These are phyloP conservation scores for Claviceps fusiformis DNA, from an alignment of 2,329 filamentous ascomycete species.

Conservation along the genomic window DNA sequence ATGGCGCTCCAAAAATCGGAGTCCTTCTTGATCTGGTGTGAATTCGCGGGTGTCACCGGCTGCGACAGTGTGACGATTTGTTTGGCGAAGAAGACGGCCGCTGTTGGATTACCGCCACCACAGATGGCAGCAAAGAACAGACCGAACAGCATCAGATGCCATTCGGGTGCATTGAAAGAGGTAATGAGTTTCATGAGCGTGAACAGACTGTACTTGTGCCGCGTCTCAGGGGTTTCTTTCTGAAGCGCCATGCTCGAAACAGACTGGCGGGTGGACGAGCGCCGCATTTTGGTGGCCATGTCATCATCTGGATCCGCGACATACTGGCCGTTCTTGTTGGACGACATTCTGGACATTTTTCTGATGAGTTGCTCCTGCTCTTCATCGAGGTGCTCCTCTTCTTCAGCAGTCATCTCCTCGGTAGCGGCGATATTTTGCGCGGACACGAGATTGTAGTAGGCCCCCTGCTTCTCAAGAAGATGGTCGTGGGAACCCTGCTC, in stretches of 20 bases:
- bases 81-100: constrained; percentile 71
- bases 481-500: constrained; percentile 85
- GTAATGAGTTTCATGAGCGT: constrained; percentile 66
- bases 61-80: constrained; percentile 59
- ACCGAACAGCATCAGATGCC: constrained; percentile 57
- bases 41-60: constrained; percentile 34
- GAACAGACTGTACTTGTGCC: constrained; percentile 54
- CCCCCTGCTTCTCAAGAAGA: constrained; percentile 53
- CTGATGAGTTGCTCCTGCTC: constrained; percentile 38
- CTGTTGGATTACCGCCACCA: constrained; percentile 64
- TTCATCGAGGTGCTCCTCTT: constrained; percentile 35
- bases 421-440: constrained; percentile 68
- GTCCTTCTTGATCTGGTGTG: constrained; percentile 47
- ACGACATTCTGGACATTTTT: constrained; percentile 22
- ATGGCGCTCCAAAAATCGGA: constrained; percentile 80
- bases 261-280: constrained; percentile 41
- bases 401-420: constrained; percentile 37
- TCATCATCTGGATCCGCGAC: constrained; percentile 49
- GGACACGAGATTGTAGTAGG: constrained; percentile 76
- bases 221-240: constrained; percentile 32
- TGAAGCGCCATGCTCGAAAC: constrained; percentile 59
- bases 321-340: constrained; percentile 26
- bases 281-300: constrained; percentile 42
- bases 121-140: constrained; percentile 62
- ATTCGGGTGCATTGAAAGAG: constrained; percentile 65